Evolutionary conservation across 257 asterid genomes (phyloP), one percentile per base, ranked within the genome.

Genomic region (Catharanthus roseus): DNA sequence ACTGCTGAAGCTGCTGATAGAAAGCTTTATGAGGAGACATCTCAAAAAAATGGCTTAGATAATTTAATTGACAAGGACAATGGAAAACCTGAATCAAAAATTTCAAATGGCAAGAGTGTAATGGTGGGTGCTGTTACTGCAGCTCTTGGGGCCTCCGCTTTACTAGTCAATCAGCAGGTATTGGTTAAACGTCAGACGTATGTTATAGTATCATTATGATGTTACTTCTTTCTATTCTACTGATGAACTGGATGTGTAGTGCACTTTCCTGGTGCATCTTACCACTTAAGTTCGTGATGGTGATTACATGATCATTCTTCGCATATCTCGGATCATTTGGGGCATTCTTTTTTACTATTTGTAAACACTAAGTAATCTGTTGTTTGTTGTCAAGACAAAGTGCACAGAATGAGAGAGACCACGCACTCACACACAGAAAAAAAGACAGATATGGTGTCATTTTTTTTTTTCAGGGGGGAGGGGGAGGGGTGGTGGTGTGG

Each of bases 101-200:
- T 64, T 77, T 69, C 90, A 65, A 78, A 60, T 33, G 77, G 76
- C 42, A 79, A 81, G 13, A 39, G 74, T 45, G 83, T 80, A 68
- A 79, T 89, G 96, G 86, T 86, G 70, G 96, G 97, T 79, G 96
- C 96, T 71, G 91, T 91, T 70, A 84, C 99, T 55, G 97, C 99
- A 78, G 99, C 99, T 69, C 77, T 95, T 41, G 96, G 99, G 55
- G 96, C 99, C 75, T 91, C 99, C 66, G 97, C 96, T 70, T 82
- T 95, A 2, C 82, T 95, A 73, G 82, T 81, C 68, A 80, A 82
- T 69, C 93, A 91, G 57, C 85, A 80, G 90, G 99, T 95, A 82
- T 60, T 70, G 70, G 50, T 79, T 62, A 29, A 42, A 67, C 45
- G 42, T 55, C 28, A 51, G 16, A 33, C 31, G 6, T 38, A 58